phyloP scores from a whole-genome alignment of 176 grass and related monocot species.

The Carex myosuroides region DNA sequence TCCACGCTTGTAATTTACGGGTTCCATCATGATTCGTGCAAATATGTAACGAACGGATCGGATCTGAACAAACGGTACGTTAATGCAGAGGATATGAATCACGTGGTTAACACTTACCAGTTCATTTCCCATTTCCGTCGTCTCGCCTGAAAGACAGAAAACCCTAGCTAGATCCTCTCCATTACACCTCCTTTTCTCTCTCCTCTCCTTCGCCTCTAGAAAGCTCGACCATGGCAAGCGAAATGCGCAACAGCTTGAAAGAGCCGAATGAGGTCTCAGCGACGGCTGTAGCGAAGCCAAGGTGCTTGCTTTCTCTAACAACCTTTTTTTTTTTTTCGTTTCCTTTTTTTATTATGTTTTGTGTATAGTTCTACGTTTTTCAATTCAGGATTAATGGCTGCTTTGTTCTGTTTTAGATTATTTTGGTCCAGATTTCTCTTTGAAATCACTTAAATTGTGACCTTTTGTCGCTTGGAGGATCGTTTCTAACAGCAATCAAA shows the following conservation, averaged over 20 bases:
- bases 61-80: too few relatives aligned
- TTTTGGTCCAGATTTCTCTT: not conserved
- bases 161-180: not conserved
- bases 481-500: not conserved
- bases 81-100: too few relatives aligned
- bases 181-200: not conserved
- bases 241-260: not conserved
- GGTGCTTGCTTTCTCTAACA: not conserved
- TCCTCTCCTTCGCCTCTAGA: not conserved
- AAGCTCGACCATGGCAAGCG: conserved; percentile 3
- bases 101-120: not conserved
- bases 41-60: too few relatives aligned
- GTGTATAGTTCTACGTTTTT: not conserved
- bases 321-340: not conserved
- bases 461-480: not conserved
- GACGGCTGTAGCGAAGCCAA: not conserved
- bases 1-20: too few relatives aligned
- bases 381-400: not conserved
- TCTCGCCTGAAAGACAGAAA: not conserved
- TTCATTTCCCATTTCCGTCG: not conserved
- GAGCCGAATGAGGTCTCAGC: not conserved
- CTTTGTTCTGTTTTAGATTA: not conserved
- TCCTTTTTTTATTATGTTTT: not conserved
- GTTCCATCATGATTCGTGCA: too few relatives aligned
- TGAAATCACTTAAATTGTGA: not conserved